phyloP scores from a whole-genome alignment of 352 stramenopile genomes.

The Globisporangium alternatum region DNA sequence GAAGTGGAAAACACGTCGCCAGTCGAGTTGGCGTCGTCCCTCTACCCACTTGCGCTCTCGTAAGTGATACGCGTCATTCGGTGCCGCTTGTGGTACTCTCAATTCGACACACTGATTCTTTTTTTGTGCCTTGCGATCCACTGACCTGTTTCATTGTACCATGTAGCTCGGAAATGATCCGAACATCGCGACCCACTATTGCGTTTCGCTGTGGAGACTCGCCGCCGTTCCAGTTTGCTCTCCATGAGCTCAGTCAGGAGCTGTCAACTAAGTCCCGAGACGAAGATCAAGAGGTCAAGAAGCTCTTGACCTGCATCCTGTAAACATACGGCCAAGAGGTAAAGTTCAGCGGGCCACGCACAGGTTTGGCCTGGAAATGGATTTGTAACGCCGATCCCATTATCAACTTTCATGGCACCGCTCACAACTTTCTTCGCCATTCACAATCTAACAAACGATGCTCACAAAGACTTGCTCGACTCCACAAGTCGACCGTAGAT shows the following conservation, averaged over 20 bases:
- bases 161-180: constrained; percentile 45
- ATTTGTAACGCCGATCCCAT: not conserved
- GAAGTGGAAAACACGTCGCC: constrained; percentile 14
- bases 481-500: constrained; percentile 24
- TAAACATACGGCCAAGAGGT: constrained; percentile 5
- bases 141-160: not conserved
- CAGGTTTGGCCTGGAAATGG: not conserved
- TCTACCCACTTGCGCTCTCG: constrained; percentile 44
- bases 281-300: constrained; percentile 18
- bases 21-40: constrained; percentile 27
- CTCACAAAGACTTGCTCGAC: constrained; percentile 3
- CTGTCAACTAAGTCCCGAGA: constrained; percentile 18
- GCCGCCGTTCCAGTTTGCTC: constrained; percentile 25
- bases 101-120: not conserved
- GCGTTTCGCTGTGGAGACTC: constrained; percentile 24
- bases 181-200: constrained; percentile 44
- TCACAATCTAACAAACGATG: not conserved
- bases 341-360: not conserved
- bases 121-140: not conserved
- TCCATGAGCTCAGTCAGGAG: constrained; percentile 24
- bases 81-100: not conserved
- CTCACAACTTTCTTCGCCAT: not conserved
- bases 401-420: not conserved
- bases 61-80: constrained; percentile 17
- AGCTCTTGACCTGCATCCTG: constrained; percentile 21